Conservation (phyloP, 257 asterid species). For the Nicotiana undulata region DNA sequence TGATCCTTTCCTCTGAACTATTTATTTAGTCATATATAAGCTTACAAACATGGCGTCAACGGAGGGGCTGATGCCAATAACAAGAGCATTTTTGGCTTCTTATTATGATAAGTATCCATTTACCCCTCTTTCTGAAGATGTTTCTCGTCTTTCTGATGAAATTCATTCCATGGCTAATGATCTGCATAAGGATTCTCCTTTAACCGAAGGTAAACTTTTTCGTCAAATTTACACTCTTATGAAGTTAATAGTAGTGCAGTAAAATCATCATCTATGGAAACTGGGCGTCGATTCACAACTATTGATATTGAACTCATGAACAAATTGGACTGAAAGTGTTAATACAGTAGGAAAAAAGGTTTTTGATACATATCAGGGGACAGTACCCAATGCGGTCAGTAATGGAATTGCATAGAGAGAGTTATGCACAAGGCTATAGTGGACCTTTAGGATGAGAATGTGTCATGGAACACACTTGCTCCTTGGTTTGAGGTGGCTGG, state of each 20-base stretch:
- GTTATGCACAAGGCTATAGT: neutral
- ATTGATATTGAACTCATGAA: neutral
- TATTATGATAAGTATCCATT: constrained; percentile 79
- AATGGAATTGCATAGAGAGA: neutral
- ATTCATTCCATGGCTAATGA: constrained; percentile 52
- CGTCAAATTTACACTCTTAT: neutral
- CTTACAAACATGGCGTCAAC: constrained; percentile 48
- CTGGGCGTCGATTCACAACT: neutral
- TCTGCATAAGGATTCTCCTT: constrained; percentile 46
- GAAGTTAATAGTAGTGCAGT: neutral
- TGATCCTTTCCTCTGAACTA: neutral
- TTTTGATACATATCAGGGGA: neutral
- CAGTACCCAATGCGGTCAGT: neutral
- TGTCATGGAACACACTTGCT: neutral
- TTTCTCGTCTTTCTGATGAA: constrained; percentile 59
- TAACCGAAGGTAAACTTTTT: constrained; percentile 51
- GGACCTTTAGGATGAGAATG: neutral
- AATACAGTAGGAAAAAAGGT: neutral
- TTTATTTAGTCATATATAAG: neutral
- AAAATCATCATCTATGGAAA: neutral
- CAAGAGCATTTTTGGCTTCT: constrained; percentile 71
- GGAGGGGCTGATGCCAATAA: constrained; percentile 91
- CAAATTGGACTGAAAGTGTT: neutral
- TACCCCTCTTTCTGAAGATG: constrained; percentile 56
- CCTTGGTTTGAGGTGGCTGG: neutral